phyloP scores from a whole-genome alignment of 805 yeast genomes.

The Pichia occidentalis region DNA sequence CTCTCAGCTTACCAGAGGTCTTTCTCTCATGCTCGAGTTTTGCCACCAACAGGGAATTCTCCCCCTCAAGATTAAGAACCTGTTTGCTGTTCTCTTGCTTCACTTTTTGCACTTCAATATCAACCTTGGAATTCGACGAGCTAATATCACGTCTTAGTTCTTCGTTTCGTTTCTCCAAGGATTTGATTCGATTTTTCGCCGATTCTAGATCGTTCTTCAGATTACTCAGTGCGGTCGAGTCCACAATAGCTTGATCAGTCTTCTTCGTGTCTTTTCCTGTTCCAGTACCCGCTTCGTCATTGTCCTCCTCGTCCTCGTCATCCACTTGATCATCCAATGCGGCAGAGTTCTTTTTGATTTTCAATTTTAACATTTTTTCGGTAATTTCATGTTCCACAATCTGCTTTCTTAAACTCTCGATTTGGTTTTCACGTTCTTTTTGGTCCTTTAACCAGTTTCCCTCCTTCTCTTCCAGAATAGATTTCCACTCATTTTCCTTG shows the following conservation, averaged over 20 bases:
- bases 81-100: constrained; percentile 39
- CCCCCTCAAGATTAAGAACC: constrained; percentile 55
- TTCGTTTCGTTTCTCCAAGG: constrained; percentile 73
- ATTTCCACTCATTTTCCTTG: constrained; percentile 66
- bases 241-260: constrained; percentile 41
- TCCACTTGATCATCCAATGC: constrained; percentile 34
- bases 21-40: constrained; percentile 46
- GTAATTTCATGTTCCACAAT: constrained; percentile 59
- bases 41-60: constrained; percentile 57
- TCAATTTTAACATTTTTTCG: constrained; percentile 58
- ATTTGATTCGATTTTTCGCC: constrained; percentile 58
- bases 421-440: constrained; percentile 42
- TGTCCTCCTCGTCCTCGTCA: constrained; percentile 21
- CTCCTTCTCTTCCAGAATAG: constrained; percentile 67
- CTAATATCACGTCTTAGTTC: constrained; percentile 63
- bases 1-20: constrained; percentile 21
- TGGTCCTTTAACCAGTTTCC: constrained; percentile 60
- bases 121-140: constrained; percentile 40
- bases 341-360: constrained; percentile 41
- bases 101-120: constrained; percentile 36
- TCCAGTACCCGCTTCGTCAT: constrained; percentile 16
- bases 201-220: constrained; percentile 71
- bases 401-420: constrained; percentile 45
- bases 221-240: constrained; percentile 33
- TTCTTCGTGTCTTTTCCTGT: constrained; percentile 25